Percentiles rank a stretch among this genome's conserved stretches.
Evolutionary conservation across 2,329 filamentous ascomycete genomes (phyloP).

Genomic region (Colletotrichum coccodes): DNA sequence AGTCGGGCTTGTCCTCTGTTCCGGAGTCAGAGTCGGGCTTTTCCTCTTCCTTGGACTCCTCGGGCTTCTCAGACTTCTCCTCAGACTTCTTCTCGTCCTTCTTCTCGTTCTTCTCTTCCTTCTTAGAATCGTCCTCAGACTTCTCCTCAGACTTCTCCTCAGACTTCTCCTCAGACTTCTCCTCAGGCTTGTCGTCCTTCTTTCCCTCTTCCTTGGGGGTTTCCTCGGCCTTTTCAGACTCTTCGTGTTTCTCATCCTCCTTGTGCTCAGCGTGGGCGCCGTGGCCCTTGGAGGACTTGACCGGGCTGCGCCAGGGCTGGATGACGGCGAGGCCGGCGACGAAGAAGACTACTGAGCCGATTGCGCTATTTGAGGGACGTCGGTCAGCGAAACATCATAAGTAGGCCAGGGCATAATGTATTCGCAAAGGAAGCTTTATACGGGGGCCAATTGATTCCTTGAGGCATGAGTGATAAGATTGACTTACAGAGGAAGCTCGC

Average conservation of each 20-base stretch:
- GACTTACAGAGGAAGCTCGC: conserved; percentile 28
- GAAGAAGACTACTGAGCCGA: conserved; percentile 20
- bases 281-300: conserved; percentile 22
- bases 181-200: conserved; percentile 23
- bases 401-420: not conserved
- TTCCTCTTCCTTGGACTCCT: conserved; percentile 22
- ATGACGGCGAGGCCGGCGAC: conserved; percentile 26
- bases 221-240: conserved; percentile 32
- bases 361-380: not conserved
- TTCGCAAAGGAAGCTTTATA: not conserved
- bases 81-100: conserved; percentile 34
- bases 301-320: conserved; percentile 22
- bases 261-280: conserved; percentile 11
- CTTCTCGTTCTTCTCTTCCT: conserved; percentile 42
- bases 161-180: conserved; percentile 20
- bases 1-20: not conserved
- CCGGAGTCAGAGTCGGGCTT: conserved; percentile 18
- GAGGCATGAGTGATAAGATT: not conserved
- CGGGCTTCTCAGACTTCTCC: conserved; percentile 32
- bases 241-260: conserved; percentile 1
- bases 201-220: conserved; percentile 12
- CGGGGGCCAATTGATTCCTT: too few relatives aligned
- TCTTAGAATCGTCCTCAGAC: conserved; percentile 38
- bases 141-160: not conserved
- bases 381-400: not conserved